Percentiles rank a stretch among this genome's conserved stretches.
These are phyloP conservation scores for Pythium folliculosum DNA, from an alignment of 352 stramenopile species.

Conservation along the genomic window DNA sequence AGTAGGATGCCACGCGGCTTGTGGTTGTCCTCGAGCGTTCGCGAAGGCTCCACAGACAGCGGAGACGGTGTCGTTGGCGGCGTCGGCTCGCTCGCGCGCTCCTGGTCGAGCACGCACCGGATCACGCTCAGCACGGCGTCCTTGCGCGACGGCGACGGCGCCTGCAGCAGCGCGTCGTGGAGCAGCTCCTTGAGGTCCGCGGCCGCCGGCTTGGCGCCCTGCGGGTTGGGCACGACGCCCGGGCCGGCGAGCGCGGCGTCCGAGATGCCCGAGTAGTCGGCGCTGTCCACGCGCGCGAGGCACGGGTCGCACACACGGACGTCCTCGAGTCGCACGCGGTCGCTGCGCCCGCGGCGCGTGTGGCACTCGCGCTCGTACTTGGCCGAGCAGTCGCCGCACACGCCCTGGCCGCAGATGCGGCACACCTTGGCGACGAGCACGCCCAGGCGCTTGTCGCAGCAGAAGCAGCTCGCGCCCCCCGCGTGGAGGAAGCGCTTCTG, in stretches of 20 bases:
- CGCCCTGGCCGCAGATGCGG: constrained; percentile 57
- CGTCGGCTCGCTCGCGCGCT: too few relatives aligned
- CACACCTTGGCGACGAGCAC: constrained; percentile 46
- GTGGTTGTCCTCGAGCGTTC: too few relatives aligned
- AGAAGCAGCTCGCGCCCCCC: constrained; percentile 49
- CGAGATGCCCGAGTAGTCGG: constrained; percentile 42
- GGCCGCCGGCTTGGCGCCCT: background rate
- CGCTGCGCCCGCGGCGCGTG: background rate
- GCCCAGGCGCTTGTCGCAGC: constrained; percentile 45
- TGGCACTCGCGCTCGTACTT: constrained; percentile 33
- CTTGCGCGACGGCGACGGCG: constrained; percentile 4
- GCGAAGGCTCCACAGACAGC: background rate
- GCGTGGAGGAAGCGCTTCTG: constrained; percentile 39
- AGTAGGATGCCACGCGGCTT: background rate
- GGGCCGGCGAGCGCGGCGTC: background rate
- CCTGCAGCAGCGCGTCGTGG: constrained; percentile 10
- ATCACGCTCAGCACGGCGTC: constrained; percentile 20
- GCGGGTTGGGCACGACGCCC: constrained; percentile 8
- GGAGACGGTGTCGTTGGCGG: background rate
- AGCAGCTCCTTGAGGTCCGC: constrained; percentile 17
- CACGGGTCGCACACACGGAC: constrained; percentile 66
- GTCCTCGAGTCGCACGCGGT: constrained; percentile 21
- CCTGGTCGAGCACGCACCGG: constrained; percentile 19
- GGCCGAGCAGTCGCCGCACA: constrained; percentile 51
- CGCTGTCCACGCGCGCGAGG: constrained; percentile 52